A percentile compares a stretch with the other conserved stretches of the same genome.
Conservation (phyloP, 768 basidiomycete species). For the Pisolithus marmoratus region DNA sequence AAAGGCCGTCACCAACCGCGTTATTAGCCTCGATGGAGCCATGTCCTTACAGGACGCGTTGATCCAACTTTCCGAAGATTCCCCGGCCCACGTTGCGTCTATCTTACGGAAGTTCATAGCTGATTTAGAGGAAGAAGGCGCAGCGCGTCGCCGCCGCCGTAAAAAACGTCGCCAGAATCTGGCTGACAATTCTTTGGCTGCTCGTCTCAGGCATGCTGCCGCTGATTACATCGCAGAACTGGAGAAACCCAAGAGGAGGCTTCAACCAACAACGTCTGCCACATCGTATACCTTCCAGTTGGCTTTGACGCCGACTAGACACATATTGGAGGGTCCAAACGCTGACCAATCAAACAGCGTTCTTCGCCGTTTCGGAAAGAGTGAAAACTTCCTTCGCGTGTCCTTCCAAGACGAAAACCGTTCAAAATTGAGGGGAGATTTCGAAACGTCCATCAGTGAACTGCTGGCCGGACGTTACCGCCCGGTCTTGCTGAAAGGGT, state of each 20-base stretch:
- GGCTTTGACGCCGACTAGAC: constrained; percentile 34
- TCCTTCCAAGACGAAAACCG: constrained; percentile 44
- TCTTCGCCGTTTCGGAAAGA: constrained; percentile 30
- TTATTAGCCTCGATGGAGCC: constrained; percentile 20
- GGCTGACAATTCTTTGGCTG: constrained; percentile 2
- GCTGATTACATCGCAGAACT: constrained; percentile 19
- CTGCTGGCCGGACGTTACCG: constrained; percentile 32
- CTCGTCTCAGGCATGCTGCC: constrained; percentile 12
- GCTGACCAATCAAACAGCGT: constrained; percentile 35
- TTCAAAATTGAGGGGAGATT: constrained; percentile 31
- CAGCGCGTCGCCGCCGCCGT: background rate
- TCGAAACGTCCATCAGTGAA: constrained; percentile 23
- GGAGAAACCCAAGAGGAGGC: constrained; percentile 17
- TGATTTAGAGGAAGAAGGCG: constrained; percentile 14
- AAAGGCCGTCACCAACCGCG: constrained; percentile 28
- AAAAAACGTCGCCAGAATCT: background rate
- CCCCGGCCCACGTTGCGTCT: constrained; percentile 12
- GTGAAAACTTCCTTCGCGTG: constrained; percentile 43
- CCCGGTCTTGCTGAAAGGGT: constrained; percentile 28
- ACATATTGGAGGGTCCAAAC: constrained; percentile 35
- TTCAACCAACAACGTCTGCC: constrained; percentile 15
- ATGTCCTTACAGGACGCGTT: constrained; percentile 16
- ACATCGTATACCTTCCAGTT: constrained; percentile 33
- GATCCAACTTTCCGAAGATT: constrained; percentile 10
- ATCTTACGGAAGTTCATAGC: constrained; percentile 20